phyloP scores from a whole-genome alignment of 805 yeast genomes.

The Suhomyces xylopsoci region DNA sequence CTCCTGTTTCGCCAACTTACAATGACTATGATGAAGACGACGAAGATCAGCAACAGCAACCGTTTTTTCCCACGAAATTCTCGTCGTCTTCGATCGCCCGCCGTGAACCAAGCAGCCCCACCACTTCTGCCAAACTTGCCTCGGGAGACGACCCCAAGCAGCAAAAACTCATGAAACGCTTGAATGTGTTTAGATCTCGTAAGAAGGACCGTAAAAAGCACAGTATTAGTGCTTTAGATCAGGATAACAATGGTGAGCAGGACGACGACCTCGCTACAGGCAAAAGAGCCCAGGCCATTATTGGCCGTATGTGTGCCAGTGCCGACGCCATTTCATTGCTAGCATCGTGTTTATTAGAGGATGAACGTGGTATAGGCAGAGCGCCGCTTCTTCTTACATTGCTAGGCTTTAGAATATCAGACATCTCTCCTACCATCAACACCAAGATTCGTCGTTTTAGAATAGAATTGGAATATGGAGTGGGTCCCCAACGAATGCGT shows the following conservation, averaged over 20 bases:
- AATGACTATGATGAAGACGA: not conserved
- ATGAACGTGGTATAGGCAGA: constrained; percentile 70
- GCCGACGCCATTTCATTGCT: constrained; percentile 72
- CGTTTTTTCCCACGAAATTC: constrained; percentile 8
- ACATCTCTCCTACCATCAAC: constrained; percentile 38
- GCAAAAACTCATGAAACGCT: constrained; percentile 17
- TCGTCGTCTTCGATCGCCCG: constrained; percentile 5
- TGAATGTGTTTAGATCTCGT: constrained; percentile 25
- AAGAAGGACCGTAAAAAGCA: constrained; percentile 20
- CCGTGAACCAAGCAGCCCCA: not conserved
- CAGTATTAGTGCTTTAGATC: constrained; percentile 13
- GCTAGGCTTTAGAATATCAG: constrained; percentile 61
- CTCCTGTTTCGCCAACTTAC: not conserved
- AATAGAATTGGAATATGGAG: constrained; percentile 86
- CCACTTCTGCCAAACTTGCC: not conserved
- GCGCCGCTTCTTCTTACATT: constrained; percentile 81
- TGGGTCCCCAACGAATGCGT: constrained; percentile 69
- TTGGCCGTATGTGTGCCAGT: constrained; percentile 54
- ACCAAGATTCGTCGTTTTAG: constrained; percentile 48
- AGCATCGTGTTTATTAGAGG: constrained; percentile 71
- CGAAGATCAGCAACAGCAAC: not conserved
- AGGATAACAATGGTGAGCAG: constrained; percentile 15
- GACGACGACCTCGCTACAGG: constrained; percentile 30
- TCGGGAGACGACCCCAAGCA: constrained; percentile 16
- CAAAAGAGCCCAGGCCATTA: constrained; percentile 33